Evolutionary conservation across 2,329 filamentous ascomycete species (phyloP).

Genomic region (Curvularia sp.): DNA sequence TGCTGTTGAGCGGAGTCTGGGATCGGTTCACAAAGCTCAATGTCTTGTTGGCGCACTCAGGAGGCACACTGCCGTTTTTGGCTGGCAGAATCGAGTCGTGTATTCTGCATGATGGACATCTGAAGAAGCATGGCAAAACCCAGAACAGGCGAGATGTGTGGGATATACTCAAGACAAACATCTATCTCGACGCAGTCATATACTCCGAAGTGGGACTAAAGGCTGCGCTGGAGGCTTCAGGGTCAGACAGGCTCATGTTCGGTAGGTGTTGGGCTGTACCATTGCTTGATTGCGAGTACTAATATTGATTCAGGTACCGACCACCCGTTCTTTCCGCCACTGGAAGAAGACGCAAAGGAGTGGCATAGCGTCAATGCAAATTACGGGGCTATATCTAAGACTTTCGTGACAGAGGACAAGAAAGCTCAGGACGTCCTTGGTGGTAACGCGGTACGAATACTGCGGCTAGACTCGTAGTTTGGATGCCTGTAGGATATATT

Average conservation of each 20-base stretch:
- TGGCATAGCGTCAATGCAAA: conserved; percentile 74
- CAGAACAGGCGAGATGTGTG: conserved; percentile 65
- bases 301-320: conserved; percentile 67
- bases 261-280: conserved; percentile 52
- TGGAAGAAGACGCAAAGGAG: conserved; percentile 67
- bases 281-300: neutral
- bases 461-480: conserved; percentile 45
- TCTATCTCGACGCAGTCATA: conserved; percentile 87
- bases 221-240: conserved; percentile 72
- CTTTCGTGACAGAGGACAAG: conserved; percentile 56
- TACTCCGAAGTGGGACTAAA: conserved; percentile 77
- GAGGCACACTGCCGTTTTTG: conserved; percentile 86
- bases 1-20: conserved; percentile 87
- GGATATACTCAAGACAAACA: conserved; percentile 74
- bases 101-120: conserved; percentile 79
- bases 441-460: conserved; percentile 63
- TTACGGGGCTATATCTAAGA: conserved; percentile 61
- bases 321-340: conserved; percentile 83
- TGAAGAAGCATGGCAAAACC: conserved; percentile 68
- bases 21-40: conserved; percentile 73
- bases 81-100: conserved; percentile 89
- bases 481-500: no score
- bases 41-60: conserved; percentile 85
- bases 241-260: conserved; percentile 76
- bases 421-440: conserved; percentile 64